A percentile compares a stretch with the other conserved stretches of the same genome.
Conservation (phyloP, 805 yeast species). For the Tetrapisispora arboricola region DNA sequence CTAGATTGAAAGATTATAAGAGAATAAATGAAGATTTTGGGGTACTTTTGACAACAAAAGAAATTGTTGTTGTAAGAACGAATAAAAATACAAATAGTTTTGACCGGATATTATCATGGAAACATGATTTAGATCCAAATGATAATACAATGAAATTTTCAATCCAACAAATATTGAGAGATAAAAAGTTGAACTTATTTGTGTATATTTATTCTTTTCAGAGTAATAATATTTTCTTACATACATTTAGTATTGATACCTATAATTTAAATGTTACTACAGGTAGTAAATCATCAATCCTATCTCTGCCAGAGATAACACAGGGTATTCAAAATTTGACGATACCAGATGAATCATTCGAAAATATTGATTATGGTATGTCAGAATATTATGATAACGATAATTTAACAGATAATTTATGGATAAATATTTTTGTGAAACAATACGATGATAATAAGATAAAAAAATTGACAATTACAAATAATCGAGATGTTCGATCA, state of each 20-base stretch:
- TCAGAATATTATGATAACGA: neutral
- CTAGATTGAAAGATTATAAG: conserved; percentile 38
- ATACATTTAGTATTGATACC: conserved; percentile 10
- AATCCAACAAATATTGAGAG: conserved; percentile 17
- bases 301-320: conserved; percentile 8
- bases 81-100: conserved; percentile 25
- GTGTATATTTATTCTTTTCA: conserved; percentile 14
- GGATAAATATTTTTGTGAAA: conserved; percentile 4
- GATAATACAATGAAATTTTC: conserved; percentile 45
- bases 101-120: conserved; percentile 57
- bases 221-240: conserved; percentile 14
- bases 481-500: neutral
- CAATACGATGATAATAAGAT: conserved; percentile 1
- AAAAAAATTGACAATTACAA: neutral
- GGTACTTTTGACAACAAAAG: conserved; percentile 56
- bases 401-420: neutral
- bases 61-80: conserved; percentile 43
- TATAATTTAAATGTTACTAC: conserved; percentile 10
- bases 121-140: conserved; percentile 46
- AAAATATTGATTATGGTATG: neutral
- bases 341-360: neutral
- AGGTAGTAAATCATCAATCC: conserved; percentile 9
- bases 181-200: conserved; percentile 6
- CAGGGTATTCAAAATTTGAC: conserved; percentile 8
- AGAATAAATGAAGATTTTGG: conserved; percentile 30